phyloP scores from a whole-genome alignment of 306 rosid species.

The Quercus rubra region DNA sequence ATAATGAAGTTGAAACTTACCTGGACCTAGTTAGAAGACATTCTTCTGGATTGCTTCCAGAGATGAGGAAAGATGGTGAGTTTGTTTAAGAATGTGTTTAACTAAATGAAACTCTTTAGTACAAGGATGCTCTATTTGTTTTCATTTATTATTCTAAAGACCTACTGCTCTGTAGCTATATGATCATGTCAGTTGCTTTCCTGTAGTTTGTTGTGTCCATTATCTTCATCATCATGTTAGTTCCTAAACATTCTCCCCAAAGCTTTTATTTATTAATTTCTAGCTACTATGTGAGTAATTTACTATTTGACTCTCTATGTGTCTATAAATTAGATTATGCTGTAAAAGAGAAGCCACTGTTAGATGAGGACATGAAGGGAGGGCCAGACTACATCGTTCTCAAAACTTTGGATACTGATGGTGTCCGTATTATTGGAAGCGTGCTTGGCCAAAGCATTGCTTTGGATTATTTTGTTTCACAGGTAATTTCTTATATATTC shows the following conservation, averaged over 20 bases:
- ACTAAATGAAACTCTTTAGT: neutral
- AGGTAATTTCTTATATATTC: constrained; percentile 37
- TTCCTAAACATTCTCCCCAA: neutral
- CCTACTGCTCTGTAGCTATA: neutral
- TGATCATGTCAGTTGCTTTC: neutral
- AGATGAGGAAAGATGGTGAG: constrained; percentile 87
- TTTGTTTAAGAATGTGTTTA: constrained; percentile 17
- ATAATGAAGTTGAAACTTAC: constrained; percentile 76
- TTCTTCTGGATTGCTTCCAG: constrained; percentile 84
- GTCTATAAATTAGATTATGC: constrained; percentile 65
- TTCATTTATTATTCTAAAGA: neutral
- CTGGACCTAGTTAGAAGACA: constrained; percentile 68
- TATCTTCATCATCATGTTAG: neutral
- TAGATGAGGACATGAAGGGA: constrained; percentile 82
- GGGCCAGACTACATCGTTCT: constrained; percentile 90
- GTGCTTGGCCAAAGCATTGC: constrained; percentile 98
- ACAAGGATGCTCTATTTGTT: neutral
- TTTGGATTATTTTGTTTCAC: constrained; percentile 96
- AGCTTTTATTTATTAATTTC: neutral
- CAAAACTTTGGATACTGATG: constrained; percentile 76
- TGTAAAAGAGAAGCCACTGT: constrained; percentile 74
- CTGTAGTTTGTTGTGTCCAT: neutral
- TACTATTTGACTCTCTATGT: neutral
- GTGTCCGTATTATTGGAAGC: constrained; percentile 89
- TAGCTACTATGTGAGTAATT: too few species aligned